Evolutionary conservation across 2,329 filamentous ascomycete genomes (phyloP).

Genomic region (Podosphaera xanthii): DNA sequence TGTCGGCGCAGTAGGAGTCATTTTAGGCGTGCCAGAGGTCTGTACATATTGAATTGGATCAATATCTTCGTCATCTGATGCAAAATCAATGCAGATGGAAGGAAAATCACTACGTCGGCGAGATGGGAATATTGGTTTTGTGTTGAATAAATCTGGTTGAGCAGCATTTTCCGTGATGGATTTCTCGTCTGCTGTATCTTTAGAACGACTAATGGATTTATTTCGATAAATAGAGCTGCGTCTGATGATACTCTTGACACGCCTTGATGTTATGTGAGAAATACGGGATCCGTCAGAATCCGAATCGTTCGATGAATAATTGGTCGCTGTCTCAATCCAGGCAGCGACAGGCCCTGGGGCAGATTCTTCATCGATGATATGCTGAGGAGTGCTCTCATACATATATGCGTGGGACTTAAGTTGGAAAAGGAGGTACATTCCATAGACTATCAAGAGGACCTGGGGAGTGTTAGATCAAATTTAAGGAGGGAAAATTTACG

Average conservation of each 20-base stretch:
- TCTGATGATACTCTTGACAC: conserved; percentile 51
- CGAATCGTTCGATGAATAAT: conserved; percentile 37
- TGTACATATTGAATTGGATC: background rate
- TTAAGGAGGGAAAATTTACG: conserved; percentile 14
- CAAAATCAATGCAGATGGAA: background rate
- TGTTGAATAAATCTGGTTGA: background rate
- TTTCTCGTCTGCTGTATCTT: conserved; percentile 28
- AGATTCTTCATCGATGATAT: conserved; percentile 78
- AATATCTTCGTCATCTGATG: background rate
- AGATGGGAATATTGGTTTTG: background rate
- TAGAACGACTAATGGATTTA: conserved; percentile 55
- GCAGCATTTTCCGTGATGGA: conserved; percentile 9
- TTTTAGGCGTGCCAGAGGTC: background rate
- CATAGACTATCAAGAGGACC: conserved; percentile 61
- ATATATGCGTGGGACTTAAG: conserved; percentile 81
- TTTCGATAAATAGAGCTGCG: conserved; percentile 39
- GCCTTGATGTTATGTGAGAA: conserved; percentile 46
- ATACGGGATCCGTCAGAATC: conserved; percentile 42
- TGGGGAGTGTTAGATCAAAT: conserved; percentile 14
- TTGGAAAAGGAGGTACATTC: conserved; percentile 70
- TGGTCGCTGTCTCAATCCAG: conserved; percentile 43
- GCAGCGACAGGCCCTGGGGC: conserved; percentile 66
- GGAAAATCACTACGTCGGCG: background rate
- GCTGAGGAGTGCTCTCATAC: conserved; percentile 79
- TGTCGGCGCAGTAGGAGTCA: background rate